Percentiles rank a stretch among this genome's conserved stretches.
Conservation (phyloP, 768 basidiomycete genomes). For the Botryobasidium botryosum region DNA sequence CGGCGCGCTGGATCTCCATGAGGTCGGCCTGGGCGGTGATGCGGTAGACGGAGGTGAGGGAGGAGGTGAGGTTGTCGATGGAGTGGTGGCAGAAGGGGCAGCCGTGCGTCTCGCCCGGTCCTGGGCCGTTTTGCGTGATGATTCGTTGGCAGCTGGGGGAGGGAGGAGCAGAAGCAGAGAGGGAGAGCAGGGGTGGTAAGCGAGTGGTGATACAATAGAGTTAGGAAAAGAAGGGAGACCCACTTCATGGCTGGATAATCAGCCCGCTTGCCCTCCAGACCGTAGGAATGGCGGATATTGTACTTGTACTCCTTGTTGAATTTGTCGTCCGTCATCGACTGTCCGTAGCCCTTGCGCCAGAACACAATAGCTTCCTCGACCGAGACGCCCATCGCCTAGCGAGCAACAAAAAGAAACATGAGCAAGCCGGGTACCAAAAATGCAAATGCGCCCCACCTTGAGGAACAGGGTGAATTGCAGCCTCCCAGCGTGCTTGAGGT, state of each 20-base stretch:
- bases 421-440: background rate
- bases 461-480: constrained; percentile 87
- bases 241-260: constrained; percentile 91
- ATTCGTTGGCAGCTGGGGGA: constrained; percentile 71
- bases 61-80: constrained; percentile 61
- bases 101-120: constrained; percentile 54
- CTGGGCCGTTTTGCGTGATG: constrained; percentile 49
- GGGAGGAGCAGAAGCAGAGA: background rate
- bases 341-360: constrained; percentile 73
- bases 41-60: constrained; percentile 27
- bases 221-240: constrained; percentile 10
- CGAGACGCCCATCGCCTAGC: background rate
- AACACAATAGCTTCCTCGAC: constrained; percentile 78
- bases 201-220: constrained; percentile 1
- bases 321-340: constrained; percentile 67
- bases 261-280: constrained; percentile 83
- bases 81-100: constrained; percentile 90
- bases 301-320: constrained; percentile 98
- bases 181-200: background rate
- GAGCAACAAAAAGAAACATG: background rate
- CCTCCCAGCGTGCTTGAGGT: constrained; percentile 84
- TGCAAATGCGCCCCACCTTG: constrained; percentile 38
- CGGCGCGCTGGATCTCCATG: constrained; percentile 63
- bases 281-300: constrained; percentile 90
- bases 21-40: constrained; percentile 37